These are phyloP conservation scores for Coemansia sp. DNA, from an alignment of 192 early-diverging fungal species.

Conservation along the genomic window DNA sequence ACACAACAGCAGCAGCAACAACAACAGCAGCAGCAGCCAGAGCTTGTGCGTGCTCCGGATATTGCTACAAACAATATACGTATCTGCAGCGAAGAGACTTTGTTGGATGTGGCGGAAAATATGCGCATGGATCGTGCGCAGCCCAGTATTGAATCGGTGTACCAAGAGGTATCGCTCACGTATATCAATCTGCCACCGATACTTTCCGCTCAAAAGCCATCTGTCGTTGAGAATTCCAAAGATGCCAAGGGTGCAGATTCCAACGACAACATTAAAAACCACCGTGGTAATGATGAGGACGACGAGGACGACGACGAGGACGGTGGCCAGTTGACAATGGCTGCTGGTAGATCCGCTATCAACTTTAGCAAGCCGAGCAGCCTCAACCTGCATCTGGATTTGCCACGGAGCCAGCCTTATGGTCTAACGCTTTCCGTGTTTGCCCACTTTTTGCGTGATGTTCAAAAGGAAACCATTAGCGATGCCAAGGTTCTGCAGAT, in stretches of 20 bases:
- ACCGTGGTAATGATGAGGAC: background rate
- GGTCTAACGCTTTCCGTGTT: constrained; percentile 37
- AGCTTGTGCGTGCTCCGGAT: too few species aligned
- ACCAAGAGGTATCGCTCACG: constrained; percentile 27
- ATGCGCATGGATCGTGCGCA: constrained; percentile 23
- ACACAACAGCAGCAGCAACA: background rate
- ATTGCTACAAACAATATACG: too few species aligned
- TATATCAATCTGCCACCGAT: constrained; percentile 5
- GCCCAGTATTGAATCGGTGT: constrained; percentile 23
- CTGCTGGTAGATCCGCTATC: background rate
- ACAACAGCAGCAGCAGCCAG: constrained; percentile 2
- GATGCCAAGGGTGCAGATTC: constrained; percentile 1
- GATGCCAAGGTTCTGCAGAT: constrained; percentile 18
- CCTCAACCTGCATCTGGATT: constrained; percentile 15
- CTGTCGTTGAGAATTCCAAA: background rate
- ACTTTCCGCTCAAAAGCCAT: background rate
- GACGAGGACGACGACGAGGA: constrained; percentile 3
- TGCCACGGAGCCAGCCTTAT: constrained; percentile 19
- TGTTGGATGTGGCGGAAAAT: constrained; percentile 10
- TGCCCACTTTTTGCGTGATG: constrained; percentile 37
- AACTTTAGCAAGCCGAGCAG: background rate
- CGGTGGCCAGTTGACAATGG: constrained; percentile 1
- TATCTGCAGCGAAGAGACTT: constrained; percentile 6
- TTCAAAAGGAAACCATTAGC: constrained; percentile 31
- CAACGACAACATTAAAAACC: constrained; percentile 1